Conservation (phyloP, 176 grass and related monocot species). For the Hordeum marinum region DNA sequence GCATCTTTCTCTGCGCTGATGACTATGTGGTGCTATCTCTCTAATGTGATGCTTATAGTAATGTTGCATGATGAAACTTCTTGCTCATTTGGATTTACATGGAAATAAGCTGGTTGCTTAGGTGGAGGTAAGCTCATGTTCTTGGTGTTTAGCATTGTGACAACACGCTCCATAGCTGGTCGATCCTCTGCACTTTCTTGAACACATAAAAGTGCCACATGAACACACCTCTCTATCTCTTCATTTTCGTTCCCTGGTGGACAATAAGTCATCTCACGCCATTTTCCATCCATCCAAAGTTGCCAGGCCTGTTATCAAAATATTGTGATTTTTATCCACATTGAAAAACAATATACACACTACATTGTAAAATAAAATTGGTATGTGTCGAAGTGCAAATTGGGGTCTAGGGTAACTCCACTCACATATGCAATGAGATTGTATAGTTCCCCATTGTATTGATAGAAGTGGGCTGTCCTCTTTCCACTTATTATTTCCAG, state of each 20-base stretch:
- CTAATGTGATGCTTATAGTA: conserved; percentile 34
- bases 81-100: conserved; percentile 36
- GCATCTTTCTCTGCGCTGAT: neutral
- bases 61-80: conserved; percentile 13
- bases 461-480: conserved; percentile 30
- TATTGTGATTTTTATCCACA: neutral
- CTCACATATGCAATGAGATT: conserved; percentile 48
- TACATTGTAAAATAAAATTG: neutral
- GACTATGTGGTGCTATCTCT: conserved; percentile 17
- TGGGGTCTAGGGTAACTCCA: neutral
- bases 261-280: conserved; percentile 23
- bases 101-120: conserved; percentile 44
- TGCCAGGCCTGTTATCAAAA: conserved; percentile 35
- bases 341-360: neutral
- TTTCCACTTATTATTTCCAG: conserved; percentile 62
- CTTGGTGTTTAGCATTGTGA: conserved; percentile 35
- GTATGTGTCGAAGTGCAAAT: conserved; percentile 1
- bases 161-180: conserved; percentile 36
- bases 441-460: conserved; percentile 27
- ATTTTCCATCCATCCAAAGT: conserved; percentile 34
- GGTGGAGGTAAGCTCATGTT: conserved; percentile 24
- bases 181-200: conserved; percentile 49
- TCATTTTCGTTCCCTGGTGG: neutral
- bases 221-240: conserved; percentile 34
- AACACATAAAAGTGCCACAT: conserved; percentile 47